phyloP scores from a whole-genome alignment of 1,139 yeast genomes.

The Meyerozyma athensensis region DNA sequence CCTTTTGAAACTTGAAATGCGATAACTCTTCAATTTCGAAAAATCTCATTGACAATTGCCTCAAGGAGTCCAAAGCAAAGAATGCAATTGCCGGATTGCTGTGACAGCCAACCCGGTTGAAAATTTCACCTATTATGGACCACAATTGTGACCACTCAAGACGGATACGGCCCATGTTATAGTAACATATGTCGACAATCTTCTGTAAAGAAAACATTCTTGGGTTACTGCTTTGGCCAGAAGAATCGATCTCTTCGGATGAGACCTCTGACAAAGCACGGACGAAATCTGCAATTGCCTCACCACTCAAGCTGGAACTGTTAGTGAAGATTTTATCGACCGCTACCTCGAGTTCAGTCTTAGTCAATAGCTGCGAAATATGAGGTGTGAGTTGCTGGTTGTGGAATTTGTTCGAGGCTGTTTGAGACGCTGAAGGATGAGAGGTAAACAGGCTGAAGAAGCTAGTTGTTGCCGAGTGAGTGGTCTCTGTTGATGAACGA shows the following conservation, averaged over 20 bases:
- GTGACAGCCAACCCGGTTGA: slow-evolving; percentile 81
- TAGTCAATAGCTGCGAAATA: slow-evolving; percentile 49
- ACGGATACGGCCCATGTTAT: slow-evolving; percentile 94
- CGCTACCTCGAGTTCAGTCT: slow-evolving; percentile 77
- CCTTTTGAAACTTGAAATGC: slow-evolving; percentile 93
- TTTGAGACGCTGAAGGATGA: slow-evolving; percentile 35
- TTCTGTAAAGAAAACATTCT: slow-evolving; percentile 90
- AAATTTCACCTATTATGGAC: slow-evolving; percentile 89
- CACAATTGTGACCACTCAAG: slow-evolving; percentile 96
- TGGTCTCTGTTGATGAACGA: slow-evolving; percentile 54
- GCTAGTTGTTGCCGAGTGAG: slow-evolving; percentile 36
- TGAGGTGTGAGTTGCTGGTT: slow-evolving; percentile 38
- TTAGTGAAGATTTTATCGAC: slow-evolving; percentile 86
- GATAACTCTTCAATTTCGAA: slow-evolving; percentile 90
- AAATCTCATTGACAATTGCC: slow-evolving; percentile 90
- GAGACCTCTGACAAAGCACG: slow-evolving; percentile 84
- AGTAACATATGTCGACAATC: slow-evolving; percentile 94
- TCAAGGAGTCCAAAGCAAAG: slow-evolving; percentile 88
- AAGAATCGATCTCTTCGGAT: slow-evolving; percentile 84
- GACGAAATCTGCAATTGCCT: slow-evolving; percentile 82
- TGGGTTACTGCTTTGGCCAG: slow-evolving; percentile 78
- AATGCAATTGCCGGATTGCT: slow-evolving; percentile 71
- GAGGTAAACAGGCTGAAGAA: slow-evolving; percentile 42
- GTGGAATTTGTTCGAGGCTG: slow-evolving; percentile 40
- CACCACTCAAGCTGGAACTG: slow-evolving; percentile 75